Evolutionary conservation across 1,284 basidiomycete genomes (phyloP).

Genomic region (Coniophora puteana): DNA sequence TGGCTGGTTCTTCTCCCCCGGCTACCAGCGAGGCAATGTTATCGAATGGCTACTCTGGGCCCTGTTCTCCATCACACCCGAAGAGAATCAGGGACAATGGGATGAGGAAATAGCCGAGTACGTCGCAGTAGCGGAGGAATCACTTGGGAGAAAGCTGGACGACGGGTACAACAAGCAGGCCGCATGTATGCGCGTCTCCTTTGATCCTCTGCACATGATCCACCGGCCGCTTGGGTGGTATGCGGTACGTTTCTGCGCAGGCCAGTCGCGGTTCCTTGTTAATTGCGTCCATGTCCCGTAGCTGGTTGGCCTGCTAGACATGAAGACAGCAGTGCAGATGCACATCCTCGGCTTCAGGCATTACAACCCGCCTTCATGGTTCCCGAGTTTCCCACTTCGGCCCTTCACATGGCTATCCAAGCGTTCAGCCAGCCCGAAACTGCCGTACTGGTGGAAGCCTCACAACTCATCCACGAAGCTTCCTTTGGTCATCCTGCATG

Average conservation of each 20-base stretch:
- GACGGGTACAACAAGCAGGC: constrained; percentile 33
- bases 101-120: constrained; percentile 46
- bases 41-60: constrained; percentile 67
- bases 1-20: constrained; percentile 50
- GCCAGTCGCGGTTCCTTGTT: neutral
- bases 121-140: constrained; percentile 32
- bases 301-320: constrained; percentile 54
- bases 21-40: constrained; percentile 45
- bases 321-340: constrained; percentile 36
- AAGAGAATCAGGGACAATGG: too few species aligned
- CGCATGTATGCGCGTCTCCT: constrained; percentile 46
- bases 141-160: constrained; percentile 36
- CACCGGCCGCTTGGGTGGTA: constrained; percentile 67
- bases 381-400: constrained; percentile 50
- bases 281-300: constrained; percentile 18
- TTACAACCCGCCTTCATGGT: constrained; percentile 37
- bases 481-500: constrained; percentile 61
- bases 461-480: constrained; percentile 43
- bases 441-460: constrained; percentile 64
- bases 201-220: constrained; percentile 49
- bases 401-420: constrained; percentile 42
- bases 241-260: constrained; percentile 35
- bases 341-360: constrained; percentile 48
- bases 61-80: constrained; percentile 41
- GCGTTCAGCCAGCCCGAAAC: constrained; percentile 31